Conservation (phyloP, 768 basidiomycete genomes). For the Leccinum uliginosum region DNA sequence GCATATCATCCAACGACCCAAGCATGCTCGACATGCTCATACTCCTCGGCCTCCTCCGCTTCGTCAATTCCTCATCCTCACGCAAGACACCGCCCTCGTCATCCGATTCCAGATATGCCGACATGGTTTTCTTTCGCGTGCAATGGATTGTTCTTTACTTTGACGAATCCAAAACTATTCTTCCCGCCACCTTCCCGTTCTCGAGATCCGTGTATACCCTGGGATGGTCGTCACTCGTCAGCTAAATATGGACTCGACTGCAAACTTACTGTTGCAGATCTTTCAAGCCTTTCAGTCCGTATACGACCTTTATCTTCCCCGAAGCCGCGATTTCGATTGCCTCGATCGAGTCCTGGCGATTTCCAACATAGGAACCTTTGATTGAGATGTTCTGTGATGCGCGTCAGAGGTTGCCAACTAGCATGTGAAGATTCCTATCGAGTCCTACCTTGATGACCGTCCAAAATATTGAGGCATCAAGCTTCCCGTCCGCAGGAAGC, state of each 20-base stretch:
- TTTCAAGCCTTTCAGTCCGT: conserved; percentile 39
- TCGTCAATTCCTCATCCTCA: conserved; percentile 37
- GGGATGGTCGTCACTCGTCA: background rate
- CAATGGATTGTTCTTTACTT: conserved; percentile 11
- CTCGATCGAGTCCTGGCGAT: conserved; percentile 80
- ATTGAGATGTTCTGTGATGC: conserved; percentile 21
- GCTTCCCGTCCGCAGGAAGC: conserved; percentile 55
- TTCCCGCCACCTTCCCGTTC: conserved; percentile 40
- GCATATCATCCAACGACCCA: conserved; percentile 66
- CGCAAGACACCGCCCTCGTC: conserved; percentile 32
- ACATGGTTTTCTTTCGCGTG: conserved; percentile 23
- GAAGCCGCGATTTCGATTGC: conserved; percentile 70
- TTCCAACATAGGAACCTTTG: conserved; percentile 49
- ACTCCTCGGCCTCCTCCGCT: conserved; percentile 41
- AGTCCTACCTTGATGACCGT: conserved; percentile 56
- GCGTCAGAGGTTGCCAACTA: background rate
- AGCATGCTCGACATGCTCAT: conserved; percentile 84
- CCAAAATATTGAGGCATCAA: conserved; percentile 66
- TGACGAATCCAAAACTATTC: conserved; percentile 35
- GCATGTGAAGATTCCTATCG: background rate
- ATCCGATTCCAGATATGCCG: conserved; percentile 46
- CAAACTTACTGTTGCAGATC: conserved; percentile 49
- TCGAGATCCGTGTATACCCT: conserved; percentile 39
- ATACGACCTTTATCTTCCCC: conserved; percentile 66
- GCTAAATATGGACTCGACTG: background rate